These are phyloP conservation scores for Amanita molliuscula DNA, from an alignment of 768 basidiomycete species.

Conservation along the genomic window DNA sequence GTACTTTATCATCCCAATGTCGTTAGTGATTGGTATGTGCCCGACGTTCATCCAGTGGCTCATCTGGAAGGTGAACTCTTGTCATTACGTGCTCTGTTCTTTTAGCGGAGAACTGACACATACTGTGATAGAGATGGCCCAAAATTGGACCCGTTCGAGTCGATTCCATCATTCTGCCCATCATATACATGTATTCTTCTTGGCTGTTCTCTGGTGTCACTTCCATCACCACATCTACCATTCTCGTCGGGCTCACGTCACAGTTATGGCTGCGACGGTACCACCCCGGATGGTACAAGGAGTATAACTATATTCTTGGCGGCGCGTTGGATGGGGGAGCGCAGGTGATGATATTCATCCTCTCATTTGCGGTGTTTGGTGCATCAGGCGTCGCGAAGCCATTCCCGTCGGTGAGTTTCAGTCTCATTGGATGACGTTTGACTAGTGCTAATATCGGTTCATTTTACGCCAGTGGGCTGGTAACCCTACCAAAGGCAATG, in stretches of 20 bases:
- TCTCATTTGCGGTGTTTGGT: slow-evolving; percentile 58
- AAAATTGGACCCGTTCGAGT: slow-evolving; percentile 42
- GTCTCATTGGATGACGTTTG: slow-evolving; percentile 10
- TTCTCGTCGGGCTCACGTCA: slow-evolving; percentile 44
- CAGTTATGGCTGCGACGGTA: slow-evolving; percentile 50
- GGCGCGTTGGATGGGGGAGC: slow-evolving; percentile 59
- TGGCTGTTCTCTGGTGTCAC: slow-evolving; percentile 44
- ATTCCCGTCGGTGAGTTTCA: slow-evolving; percentile 27
- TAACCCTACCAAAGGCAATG: slow-evolving; percentile 40
- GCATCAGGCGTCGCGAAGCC: slow-evolving; percentile 37
- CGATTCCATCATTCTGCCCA: slow-evolving; percentile 40
- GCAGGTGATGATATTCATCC: slow-evolving; percentile 54
- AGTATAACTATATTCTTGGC: slow-evolving; percentile 57
- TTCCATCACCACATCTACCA: slow-evolving; percentile 35
- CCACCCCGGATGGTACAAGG: slow-evolving; percentile 57
- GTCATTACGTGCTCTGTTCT: too few relatives aligned
- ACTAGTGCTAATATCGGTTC: slow-evolving; percentile 10
- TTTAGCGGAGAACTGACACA: neutral
- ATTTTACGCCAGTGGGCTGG: slow-evolving; percentile 34
- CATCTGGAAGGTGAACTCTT: slow-evolving; percentile 32
- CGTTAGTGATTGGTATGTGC: slow-evolving; percentile 42
- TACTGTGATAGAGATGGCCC: slow-evolving; percentile 31
- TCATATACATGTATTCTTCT: slow-evolving; percentile 40
- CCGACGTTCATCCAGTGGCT: slow-evolving; percentile 45
- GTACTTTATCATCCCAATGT: slow-evolving; percentile 47